A percentile compares a stretch with the other conserved stretches of the same genome.
Conservation (phyloP, 352 stramenopile genomes). For the Pythium utonaiense region DNA sequence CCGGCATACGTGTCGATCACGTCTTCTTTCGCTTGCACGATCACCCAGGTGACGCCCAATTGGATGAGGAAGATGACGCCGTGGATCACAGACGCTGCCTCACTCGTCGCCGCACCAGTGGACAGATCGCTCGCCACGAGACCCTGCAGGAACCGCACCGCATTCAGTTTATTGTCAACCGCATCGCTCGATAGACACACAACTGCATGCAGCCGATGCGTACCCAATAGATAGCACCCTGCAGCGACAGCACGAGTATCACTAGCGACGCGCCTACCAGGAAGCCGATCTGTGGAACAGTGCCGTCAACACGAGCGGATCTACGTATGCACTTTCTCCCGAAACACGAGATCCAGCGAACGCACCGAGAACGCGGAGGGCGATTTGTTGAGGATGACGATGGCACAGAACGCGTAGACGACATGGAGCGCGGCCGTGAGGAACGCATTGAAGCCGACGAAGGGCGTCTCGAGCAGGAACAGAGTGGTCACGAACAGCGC, state of each 20-base stretch:
- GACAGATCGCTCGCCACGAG: conserved; percentile 22
- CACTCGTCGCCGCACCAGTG: conserved; percentile 31
- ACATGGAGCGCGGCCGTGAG: conserved; percentile 55
- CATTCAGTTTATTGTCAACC: neutral
- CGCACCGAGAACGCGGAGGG: conserved; percentile 74
- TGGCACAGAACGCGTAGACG: conserved; percentile 68
- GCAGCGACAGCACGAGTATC: conserved; percentile 63
- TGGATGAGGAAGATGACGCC: conserved; percentile 59
- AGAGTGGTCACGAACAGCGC: conserved; percentile 62
- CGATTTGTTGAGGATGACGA: conserved; percentile 79
- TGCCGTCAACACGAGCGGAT: conserved; percentile 2
- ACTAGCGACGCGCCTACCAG: conserved; percentile 64
- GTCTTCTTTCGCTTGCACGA: conserved; percentile 77
- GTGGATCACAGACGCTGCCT: conserved; percentile 48
- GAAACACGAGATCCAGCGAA: neutral
- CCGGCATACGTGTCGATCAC: conserved; percentile 83
- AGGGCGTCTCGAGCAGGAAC: conserved; percentile 68
- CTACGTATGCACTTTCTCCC: neutral
- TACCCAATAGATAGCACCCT: conserved; percentile 73
- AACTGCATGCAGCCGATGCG: neutral
- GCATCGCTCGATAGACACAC: neutral
- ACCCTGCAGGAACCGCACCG: neutral
- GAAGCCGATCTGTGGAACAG: conserved; percentile 53
- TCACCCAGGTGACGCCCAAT: conserved; percentile 46
- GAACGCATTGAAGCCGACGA: conserved; percentile 63